phyloP scores from a whole-genome alignment of 768 basidiomycete genomes.

The Boletus patriciae region DNA sequence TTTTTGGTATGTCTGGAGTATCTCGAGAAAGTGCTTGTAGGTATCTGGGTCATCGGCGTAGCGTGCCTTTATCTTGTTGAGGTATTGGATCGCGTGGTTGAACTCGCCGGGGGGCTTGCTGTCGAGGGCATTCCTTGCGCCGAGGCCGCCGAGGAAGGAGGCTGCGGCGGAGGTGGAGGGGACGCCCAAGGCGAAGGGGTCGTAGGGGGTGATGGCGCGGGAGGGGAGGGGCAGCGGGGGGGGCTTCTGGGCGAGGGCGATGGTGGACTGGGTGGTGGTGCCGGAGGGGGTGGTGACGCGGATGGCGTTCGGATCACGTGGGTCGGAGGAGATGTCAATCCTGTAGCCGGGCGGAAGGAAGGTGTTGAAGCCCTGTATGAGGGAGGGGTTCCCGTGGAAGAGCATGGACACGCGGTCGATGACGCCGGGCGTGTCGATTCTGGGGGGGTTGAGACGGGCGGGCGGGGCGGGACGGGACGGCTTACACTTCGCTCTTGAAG shows the following conservation, averaged over 20 bases:
- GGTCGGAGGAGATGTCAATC: slow-evolving; percentile 80
- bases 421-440: slow-evolving; percentile 97
- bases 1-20: slow-evolving; percentile 84
- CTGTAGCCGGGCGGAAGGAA: slow-evolving; percentile 94
- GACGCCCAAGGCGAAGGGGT: slow-evolving; percentile 39
- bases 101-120: slow-evolving; percentile 67
- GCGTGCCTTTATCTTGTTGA: slow-evolving; percentile 97
- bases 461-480: slow-evolving; percentile 12
- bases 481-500: slow-evolving; percentile 93
- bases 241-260: neutral
- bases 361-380: slow-evolving; percentile 98
- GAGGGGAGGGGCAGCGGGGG: slow-evolving; percentile 2
- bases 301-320: slow-evolving; percentile 67
- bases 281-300: slow-evolving; percentile 81
- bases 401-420: slow-evolving; percentile 92
- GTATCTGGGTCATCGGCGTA: slow-evolving; percentile 88
- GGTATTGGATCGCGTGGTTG: slow-evolving; percentile 93
- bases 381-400: slow-evolving; percentile 84
- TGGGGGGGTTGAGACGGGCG: slow-evolving; percentile 33
- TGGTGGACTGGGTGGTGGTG: slow-evolving; percentile 60
- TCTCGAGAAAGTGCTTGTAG: slow-evolving; percentile 88
- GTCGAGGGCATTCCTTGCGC: slow-evolving; percentile 48
- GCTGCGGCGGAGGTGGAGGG: slow-evolving; percentile 55
- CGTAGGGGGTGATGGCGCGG: slow-evolving; percentile 34
- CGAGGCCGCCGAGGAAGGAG: slow-evolving; percentile 62